phyloP scores from a whole-genome alignment of 768 basidiomycete species.

The Megacollybia marginata region DNA sequence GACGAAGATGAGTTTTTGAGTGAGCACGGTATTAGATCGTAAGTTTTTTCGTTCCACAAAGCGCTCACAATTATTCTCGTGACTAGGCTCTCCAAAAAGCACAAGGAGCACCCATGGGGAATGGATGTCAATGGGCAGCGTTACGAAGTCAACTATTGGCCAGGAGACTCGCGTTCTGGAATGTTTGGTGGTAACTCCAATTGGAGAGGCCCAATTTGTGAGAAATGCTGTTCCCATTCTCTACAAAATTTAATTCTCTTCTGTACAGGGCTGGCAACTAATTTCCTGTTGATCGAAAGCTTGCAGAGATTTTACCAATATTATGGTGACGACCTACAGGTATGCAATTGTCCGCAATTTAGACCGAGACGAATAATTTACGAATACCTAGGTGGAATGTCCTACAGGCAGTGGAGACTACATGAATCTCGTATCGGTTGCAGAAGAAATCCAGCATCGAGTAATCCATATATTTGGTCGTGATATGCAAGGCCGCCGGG shows the following conservation, averaged over 20 bases:
- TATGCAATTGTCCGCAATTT: slow-evolving; percentile 10
- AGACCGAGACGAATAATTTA: background rate
- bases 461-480: slow-evolving; percentile 98
- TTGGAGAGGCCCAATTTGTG: slow-evolving; percentile 89
- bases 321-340: slow-evolving; percentile 85
- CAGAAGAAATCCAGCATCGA: slow-evolving; percentile 98
- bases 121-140: slow-evolving; percentile 90
- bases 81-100: slow-evolving; percentile 74
- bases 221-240: slow-evolving; percentile 12
- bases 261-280: slow-evolving; percentile 84
- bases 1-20: slow-evolving; percentile 96
- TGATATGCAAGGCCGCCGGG: slow-evolving; percentile 77
- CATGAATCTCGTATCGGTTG: slow-evolving; percentile 90
- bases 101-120: slow-evolving; percentile 90
- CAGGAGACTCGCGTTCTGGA: slow-evolving; percentile 91
- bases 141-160: slow-evolving; percentile 95
- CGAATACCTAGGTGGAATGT: slow-evolving; percentile 67
- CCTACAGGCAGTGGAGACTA: slow-evolving; percentile 96
- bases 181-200: slow-evolving; percentile 99
- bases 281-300: slow-evolving; percentile 92
- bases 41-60: slow-evolving; percentile 23
- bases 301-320: slow-evolving; percentile 97
- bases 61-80: background rate
- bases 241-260: background rate
- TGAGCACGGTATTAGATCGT: slow-evolving; percentile 95